Evolutionary conservation across 805 yeast species (phyloP), one percentile per base, ranked within the genome.

Genomic region (Diddensiella santjacobensis): DNA sequence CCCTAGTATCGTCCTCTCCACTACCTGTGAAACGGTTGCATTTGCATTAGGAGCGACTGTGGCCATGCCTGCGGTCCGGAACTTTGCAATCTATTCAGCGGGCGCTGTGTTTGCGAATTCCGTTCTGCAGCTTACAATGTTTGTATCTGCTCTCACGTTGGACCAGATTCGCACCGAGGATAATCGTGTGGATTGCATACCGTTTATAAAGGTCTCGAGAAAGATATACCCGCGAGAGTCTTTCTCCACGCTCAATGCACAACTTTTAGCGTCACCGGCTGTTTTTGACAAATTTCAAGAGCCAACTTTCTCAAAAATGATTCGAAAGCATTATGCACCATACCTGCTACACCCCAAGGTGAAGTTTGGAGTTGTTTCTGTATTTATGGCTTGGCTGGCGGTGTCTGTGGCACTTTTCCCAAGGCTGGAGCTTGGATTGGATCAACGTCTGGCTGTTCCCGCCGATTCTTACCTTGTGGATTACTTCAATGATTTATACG

Each of bases 51-150:
- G 96, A 0, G 73, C 95, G 0, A 65, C 73, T 3, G 97, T 93
- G 4, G 75, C 83, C 10, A 93, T 93, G 97, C 98, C 98, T 1
- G 98, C 98, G 0, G 98, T 91, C 17, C 76, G 84, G 54, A 93
- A 90, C 65, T 91, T 91, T 72, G 97, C 99, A 0, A 66, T 85
- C 11, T 93, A 87, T 61, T 87, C 96, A 4, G 90, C 96, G 0
- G 84, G 88, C 15, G 91, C 98, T 0, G 83, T 91, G 2, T 59
- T 84, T 3, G 69, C 87, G 57, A 90, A 91, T 62, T 81, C 91
- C 1, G 38, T 80, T 0, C 70, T 91, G 24, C 98, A 91, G 61
- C 66, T 89, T 64, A 87, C 97, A 0, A 79, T 84, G 26, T 90
- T 91, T 64, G 75, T 88, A 2, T 76, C 95, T 0, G 73, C 88